A percentile compares a stretch with the other conserved stretches of the same genome.
Conservation (phyloP, 176 grass and related monocot genomes). For the Carex scoparia region DNA sequence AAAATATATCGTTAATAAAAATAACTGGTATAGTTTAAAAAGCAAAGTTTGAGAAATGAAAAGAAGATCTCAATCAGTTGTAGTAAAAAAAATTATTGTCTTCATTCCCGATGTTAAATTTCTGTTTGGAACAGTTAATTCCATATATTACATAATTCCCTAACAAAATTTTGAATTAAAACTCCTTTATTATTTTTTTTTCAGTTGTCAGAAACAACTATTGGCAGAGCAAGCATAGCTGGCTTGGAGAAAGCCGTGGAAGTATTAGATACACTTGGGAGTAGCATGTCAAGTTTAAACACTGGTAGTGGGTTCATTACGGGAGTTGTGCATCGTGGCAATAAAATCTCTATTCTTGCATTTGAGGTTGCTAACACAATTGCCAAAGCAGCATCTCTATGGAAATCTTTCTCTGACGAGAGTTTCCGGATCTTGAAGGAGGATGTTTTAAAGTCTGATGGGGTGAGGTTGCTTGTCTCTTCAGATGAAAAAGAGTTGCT, state of each 20-base stretch:
- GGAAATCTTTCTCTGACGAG: conserved; percentile 70
- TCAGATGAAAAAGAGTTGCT: conserved; percentile 56
- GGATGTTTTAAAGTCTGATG: conserved; percentile 82
- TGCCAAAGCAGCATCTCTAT: conserved; percentile 65
- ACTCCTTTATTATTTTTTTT: background rate
- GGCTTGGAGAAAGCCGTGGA: conserved; percentile 80
- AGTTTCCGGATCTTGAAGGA: conserved; percentile 67
- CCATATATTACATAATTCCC: background rate
- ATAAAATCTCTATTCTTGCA: conserved; percentile 67
- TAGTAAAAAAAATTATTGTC: background rate
- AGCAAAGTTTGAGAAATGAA: background rate
- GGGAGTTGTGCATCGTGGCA: conserved; percentile 51
- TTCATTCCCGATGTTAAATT: background rate
- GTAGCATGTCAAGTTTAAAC: conserved; percentile 82
- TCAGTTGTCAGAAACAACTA: conserved; percentile 78
- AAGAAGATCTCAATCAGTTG: background rate
- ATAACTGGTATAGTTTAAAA: background rate
- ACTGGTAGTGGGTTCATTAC: conserved; percentile 70
- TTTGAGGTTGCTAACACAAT: conserved; percentile 98
- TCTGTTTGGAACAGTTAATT: background rate
- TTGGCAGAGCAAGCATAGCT: conserved; percentile 74
- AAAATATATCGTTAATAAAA: background rate
- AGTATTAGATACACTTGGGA: conserved; percentile 83
- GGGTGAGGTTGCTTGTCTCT: conserved; percentile 60
- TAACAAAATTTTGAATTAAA: background rate